phyloP scores from a whole-genome alignment of 2,329 filamentous ascomycete species.

The Tothia fuscella region DNA sequence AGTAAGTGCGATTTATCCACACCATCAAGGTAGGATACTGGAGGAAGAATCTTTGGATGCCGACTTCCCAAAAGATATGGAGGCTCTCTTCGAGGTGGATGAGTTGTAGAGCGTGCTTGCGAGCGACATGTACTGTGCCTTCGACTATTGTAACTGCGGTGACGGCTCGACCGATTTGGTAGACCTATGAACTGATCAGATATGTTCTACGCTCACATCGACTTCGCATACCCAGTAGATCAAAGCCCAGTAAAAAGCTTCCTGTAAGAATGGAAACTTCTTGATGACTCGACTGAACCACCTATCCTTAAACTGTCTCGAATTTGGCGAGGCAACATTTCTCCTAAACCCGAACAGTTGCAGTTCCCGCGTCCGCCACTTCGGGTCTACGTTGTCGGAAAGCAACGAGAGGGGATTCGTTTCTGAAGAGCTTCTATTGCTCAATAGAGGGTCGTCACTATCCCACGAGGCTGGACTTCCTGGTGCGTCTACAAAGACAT shows the following conservation, averaged over 20 bases:
- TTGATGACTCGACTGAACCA: constrained; percentile 51
- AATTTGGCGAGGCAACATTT: constrained; percentile 49
- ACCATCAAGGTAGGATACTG: constrained; percentile 45
- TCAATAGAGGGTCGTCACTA: constrained; percentile 16
- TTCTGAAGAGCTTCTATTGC: constrained; percentile 13
- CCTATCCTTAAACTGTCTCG: constrained; percentile 45
- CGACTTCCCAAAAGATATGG: constrained; percentile 52
- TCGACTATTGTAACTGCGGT: constrained; percentile 57
- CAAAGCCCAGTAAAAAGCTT: constrained; percentile 66
- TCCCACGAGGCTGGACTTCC: constrained; percentile 21
- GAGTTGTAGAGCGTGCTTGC: constrained; percentile 55
- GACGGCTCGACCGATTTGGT: constrained; percentile 62
- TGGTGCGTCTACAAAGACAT: neutral
- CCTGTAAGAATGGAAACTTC: constrained; percentile 59
- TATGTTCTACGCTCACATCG: neutral
- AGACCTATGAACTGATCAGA: constrained; percentile 39
- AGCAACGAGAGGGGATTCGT: constrained; percentile 32
- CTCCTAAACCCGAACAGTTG: constrained; percentile 33
- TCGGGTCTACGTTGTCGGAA: constrained; percentile 25
- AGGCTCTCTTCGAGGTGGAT: constrained; percentile 54
- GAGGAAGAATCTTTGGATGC: constrained; percentile 48
- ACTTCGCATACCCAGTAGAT: constrained; percentile 58
- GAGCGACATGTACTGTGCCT: constrained; percentile 55
- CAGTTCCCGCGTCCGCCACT: constrained; percentile 40
- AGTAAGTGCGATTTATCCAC: constrained; percentile 62